These are phyloP conservation scores for Linnemannia zychae DNA, from an alignment of 192 early-diverging fungal species.

Conservation along the genomic window DNA sequence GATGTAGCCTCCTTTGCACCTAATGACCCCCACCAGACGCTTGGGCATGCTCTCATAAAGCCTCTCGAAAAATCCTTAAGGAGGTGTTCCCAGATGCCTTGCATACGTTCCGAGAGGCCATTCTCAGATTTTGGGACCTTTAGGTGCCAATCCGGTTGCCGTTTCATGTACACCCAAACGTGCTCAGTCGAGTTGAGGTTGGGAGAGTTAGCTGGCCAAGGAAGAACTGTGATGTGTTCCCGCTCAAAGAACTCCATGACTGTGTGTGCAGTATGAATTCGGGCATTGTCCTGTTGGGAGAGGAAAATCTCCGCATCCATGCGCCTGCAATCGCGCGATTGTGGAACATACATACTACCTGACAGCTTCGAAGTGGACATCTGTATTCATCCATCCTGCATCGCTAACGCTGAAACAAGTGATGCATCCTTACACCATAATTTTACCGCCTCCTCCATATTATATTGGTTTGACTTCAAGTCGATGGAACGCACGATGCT, in stretches of 20 bases:
- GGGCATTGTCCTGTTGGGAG: too few relatives aligned
- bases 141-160: not conserved
- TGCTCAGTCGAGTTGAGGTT: not conserved
- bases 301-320: too few relatives aligned
- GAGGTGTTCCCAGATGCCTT: not conserved
- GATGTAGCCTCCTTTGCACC: not conserved
- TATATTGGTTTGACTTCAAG: not conserved
- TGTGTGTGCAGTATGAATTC: too few relatives aligned
- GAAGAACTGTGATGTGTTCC: not conserved
- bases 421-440: conserved; percentile 9
- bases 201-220: not conserved
- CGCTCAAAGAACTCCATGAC: not conserved
- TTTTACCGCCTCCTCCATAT: conserved; percentile 1
- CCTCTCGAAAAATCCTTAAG: not conserved
- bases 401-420: not conserved
- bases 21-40: not conserved
- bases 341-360: too few relatives aligned
- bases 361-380: too few relatives aligned
- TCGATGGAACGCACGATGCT: not conserved
- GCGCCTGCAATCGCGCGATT: too few relatives aligned
- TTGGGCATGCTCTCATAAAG: conserved; percentile 8
- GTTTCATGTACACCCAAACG: not conserved
- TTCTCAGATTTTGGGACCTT: not conserved
- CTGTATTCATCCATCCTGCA: too few relatives aligned
- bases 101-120: not conserved